phyloP scores from a whole-genome alignment of 148 eudicot species.

The Amaranthus hypochondriacus region DNA sequence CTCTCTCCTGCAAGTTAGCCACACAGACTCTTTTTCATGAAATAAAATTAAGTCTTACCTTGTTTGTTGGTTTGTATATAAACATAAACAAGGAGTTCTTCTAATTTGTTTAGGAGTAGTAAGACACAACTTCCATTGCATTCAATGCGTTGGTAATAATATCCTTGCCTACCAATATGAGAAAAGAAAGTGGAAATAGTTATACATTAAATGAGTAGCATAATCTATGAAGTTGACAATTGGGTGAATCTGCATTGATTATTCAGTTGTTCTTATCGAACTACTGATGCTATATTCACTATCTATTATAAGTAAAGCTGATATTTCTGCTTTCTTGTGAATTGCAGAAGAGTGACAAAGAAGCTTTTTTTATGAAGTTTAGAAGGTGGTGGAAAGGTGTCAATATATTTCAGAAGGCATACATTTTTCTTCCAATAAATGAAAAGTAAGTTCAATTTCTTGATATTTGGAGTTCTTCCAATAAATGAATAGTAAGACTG shows the following conservation, averaged over 20 bases:
- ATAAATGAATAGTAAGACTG: too few species aligned
- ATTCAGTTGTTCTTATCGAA: not conserved
- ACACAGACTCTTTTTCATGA: too few species aligned
- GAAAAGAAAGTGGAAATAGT: not conserved
- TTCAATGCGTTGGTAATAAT: not conserved
- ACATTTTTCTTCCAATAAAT: conserved; percentile 84
- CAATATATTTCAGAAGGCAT: conserved; percentile 82
- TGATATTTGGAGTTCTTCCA: not conserved
- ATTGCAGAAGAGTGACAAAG: conserved; percentile 45
- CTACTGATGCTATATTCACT: not conserved
- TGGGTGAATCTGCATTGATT: not conserved
- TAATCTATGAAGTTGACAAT: conserved; percentile 6
- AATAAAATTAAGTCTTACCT: too few species aligned
- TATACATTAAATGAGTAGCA: not conserved
- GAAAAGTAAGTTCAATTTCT: conserved; percentile 54
- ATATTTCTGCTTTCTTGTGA: conserved; percentile 18
- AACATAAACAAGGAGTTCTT: too few species aligned
- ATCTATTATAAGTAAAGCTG: not conserved
- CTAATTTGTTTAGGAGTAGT: too few species aligned
- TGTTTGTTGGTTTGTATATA: too few species aligned
- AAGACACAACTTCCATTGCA: too few species aligned
- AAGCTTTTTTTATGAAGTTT: conserved; percentile 57
- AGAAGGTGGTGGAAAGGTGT: conserved; percentile 99
- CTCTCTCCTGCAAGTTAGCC: too few species aligned
- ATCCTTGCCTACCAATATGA: not conserved